Conservation (phyloP, 225 moss, liverwort and hornwort genomes). For the Takakia lepidozioides region DNA sequence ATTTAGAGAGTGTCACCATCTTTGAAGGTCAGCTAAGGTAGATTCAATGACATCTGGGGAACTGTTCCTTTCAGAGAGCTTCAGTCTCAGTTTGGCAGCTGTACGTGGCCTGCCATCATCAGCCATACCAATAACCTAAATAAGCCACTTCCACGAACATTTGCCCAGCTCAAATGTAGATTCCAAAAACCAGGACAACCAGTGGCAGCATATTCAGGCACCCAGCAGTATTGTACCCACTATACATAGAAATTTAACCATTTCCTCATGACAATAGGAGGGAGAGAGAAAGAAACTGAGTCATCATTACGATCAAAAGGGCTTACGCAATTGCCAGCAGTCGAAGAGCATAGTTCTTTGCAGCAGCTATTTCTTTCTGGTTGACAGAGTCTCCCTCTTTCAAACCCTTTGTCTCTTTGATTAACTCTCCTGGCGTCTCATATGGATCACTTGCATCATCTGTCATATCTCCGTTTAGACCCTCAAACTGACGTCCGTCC, state of each 20-base stretch:
- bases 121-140: too few species aligned
- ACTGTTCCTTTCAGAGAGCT: slow-evolving; percentile 33
- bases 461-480: slow-evolving; percentile 3
- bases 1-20: slow-evolving; percentile 24
- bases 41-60: slow-evolving; percentile 36
- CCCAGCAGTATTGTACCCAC: neutral
- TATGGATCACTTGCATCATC: slow-evolving; percentile 2
- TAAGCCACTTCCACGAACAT: too few species aligned
- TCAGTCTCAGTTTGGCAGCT: slow-evolving; percentile 55
- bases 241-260: neutral
- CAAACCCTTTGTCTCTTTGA: slow-evolving; percentile 3
- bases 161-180: too few species aligned
- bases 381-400: slow-evolving; percentile 18
- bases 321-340: slow-evolving; percentile 54
- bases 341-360: slow-evolving; percentile 38
- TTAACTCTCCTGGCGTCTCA: neutral
- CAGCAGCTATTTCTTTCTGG: slow-evolving; percentile 32
- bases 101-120: slow-evolving; percentile 52
- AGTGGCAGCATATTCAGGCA: neutral
- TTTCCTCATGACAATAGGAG: neutral
- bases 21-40: slow-evolving; percentile 49
- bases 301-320: neutral
- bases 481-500: slow-evolving; percentile 32
- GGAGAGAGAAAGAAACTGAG: neutral
- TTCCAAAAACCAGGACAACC: neutral